Evolutionary conservation across 2,329 filamentous ascomycete species (phyloP), one percentile per base, ranked within the genome.

Genomic region (Cytospora leucostoma): DNA sequence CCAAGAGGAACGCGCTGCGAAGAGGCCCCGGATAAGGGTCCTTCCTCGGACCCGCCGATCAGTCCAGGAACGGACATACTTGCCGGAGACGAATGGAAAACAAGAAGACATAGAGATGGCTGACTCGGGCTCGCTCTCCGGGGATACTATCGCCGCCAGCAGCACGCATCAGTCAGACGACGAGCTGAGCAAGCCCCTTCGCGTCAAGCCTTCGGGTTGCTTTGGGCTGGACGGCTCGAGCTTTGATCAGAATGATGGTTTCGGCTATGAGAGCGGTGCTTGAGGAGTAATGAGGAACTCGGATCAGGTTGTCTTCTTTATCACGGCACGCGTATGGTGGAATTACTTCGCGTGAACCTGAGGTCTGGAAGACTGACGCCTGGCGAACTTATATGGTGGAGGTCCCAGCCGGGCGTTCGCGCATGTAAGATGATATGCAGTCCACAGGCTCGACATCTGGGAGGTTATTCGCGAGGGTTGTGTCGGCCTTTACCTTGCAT

Each of bases 101-200:
- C n/a, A 12, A 13, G 33, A 51, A 15, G 56, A 51, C 1, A 15
- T 37, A 17, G 57, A 59, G 15, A 53, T 59, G 49, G 49, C 49
- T 40, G 57, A 59, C 40, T 34, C 49, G 15, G 49, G 51, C 13
- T 59, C 57, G 57, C 49, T 59, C 21, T 59, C 57, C 1, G 57
- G 57, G 10, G 57, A 35, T 59, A 59, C 57, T 59, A 19, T 47
- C 44, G 57, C 57, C 49, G 49, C 51, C 49, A 50, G 40, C 57
- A 50, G 51, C 34, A 17, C 49, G 34, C 34, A 15, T 33, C 56
- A 59, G 35, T 32, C 27, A 3, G 21, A 34, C 5, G 11, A 7
- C 10, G 27, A 19, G 19, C 8, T n/a, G 34, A 35, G 10, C 32
- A 52, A 32, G 33, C 15, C 5, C 2, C 17, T 4, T 13, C 17